A percentile compares a stretch with the other conserved stretches of the same genome.
Evolutionary conservation across 257 asterid genomes (phyloP).

Genomic region (Gardenia jasminoides): DNA sequence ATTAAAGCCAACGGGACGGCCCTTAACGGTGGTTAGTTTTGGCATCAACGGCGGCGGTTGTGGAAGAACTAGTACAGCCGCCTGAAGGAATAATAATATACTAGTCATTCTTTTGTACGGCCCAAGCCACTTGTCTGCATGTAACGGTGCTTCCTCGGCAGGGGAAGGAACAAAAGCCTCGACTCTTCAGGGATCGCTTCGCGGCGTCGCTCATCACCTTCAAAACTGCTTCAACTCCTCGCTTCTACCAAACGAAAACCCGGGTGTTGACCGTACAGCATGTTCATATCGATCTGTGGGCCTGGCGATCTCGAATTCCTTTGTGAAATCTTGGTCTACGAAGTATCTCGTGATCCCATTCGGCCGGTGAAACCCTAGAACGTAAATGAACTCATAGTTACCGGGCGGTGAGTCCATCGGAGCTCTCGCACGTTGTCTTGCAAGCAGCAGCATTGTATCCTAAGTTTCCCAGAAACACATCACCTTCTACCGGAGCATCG

Average conservation of each 20-base stretch:
- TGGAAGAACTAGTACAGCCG: slow-evolving; percentile 22
- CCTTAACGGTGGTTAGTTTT: slow-evolving; percentile 33
- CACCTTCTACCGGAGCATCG: slow-evolving; percentile 48
- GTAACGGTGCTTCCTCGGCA: slow-evolving; percentile 83
- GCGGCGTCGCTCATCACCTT: slow-evolving; percentile 56
- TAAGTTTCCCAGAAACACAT: slow-evolving; percentile 52
- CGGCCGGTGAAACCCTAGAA: slow-evolving; percentile 29
- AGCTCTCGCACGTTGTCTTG: slow-evolving; percentile 69
- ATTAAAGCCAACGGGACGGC: slow-evolving; percentile 69
- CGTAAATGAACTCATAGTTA: slow-evolving; percentile 70
- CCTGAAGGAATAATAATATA: slow-evolving; percentile 30
- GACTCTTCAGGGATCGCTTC: slow-evolving; percentile 58
- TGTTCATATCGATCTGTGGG: slow-evolving; percentile 53
- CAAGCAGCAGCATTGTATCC: slow-evolving; percentile 84
- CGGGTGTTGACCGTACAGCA: slow-evolving; percentile 40
- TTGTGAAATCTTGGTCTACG: slow-evolving; percentile 60
- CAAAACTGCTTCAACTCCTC: slow-evolving; percentile 59
- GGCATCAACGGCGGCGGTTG: slow-evolving; percentile 10
- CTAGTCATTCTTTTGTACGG: slow-evolving; percentile 57
- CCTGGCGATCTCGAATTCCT: slow-evolving; percentile 76
- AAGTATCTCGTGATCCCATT: slow-evolving; percentile 37
- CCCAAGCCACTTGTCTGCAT: slow-evolving; percentile 77
- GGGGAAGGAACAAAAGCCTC: slow-evolving; percentile 60
- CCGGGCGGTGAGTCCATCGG: slow-evolving; percentile 74
- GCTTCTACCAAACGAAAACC: slow-evolving; percentile 46